Base-by-base conservation (phyloP, 1,284 basidiomycete genomes). In the Ganoderma lucidum region DNA sequence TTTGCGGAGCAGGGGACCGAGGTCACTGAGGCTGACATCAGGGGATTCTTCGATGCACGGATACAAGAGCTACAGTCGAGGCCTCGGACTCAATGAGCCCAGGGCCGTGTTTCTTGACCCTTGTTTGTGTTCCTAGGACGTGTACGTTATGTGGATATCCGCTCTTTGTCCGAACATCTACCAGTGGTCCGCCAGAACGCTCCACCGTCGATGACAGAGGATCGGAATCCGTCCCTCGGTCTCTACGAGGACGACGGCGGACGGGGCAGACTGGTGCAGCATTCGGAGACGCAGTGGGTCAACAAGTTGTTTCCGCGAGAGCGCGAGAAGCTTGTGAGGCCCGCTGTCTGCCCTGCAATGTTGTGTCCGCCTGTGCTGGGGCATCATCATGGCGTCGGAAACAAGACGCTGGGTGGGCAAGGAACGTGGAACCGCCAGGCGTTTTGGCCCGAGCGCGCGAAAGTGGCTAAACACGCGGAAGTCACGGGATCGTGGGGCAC, bases 1-100 rank as follows among this genome's bases (percentile, higher is more conserved):
- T 94, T 95, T 77, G 93, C 93, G 3, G 86, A 91, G 74, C 85
- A 90, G 76, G 93, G 91, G 23, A 90, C 90, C 74, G 85, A 91
- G n/a, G 93, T 95, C 19, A 87, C 86, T 62, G 92, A 93, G 78
- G 82, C 84, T 62, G 93, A 94, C 78, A 89, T 95, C 65, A 83
- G 85, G 66, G 82, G 80, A 2, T 94, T 94, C 80, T 94, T 95
- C 78, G 90, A 90, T 42, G 74, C 77, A 56, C 78, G 76, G 53
- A 73, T 75, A 60, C 68, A 66, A 41, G 65, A 71, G 37, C 51
- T 71, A 48, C 51, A 44, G 60, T 69, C 70, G 53, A 68, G 60
- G 65, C 72, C 70, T n/a, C 70, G 58, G 45, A 39, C n/a, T 23
- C 39, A 60, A 39, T 72, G 63, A 60, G 30, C 45, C 42, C 23